These are phyloP conservation scores for Cyclotella choctawhatcheeana DNA, from an alignment of 108 stramenopile species.

Conservation along the genomic window DNA sequence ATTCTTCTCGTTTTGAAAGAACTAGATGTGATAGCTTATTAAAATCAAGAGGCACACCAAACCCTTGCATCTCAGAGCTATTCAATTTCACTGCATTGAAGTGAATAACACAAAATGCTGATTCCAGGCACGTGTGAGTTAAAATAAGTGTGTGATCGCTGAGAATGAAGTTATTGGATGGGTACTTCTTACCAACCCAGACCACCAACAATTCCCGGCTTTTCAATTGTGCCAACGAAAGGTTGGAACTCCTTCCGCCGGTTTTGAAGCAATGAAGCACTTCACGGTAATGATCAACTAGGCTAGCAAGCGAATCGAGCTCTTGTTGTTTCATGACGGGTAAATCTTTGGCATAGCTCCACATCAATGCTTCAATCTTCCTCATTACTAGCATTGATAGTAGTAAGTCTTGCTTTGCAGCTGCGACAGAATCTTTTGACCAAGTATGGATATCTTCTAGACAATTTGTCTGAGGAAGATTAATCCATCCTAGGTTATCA, in stretches of 20 bases:
- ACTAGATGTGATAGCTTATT: slow-evolving; percentile 35
- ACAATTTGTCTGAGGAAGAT: background rate
- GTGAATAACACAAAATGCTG: slow-evolving; percentile 39
- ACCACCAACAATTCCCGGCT: too few relatives aligned
- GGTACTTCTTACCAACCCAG: background rate
- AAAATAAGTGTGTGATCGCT: background rate
- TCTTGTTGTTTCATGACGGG: background rate
- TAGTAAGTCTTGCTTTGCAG: slow-evolving; percentile 5
- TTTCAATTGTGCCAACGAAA: slow-evolving; percentile 2
- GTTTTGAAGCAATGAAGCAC: slow-evolving; percentile 23
- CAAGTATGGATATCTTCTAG: slow-evolving; percentile 16
- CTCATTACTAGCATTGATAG: slow-evolving; percentile 14
- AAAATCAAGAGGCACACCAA: slow-evolving; percentile 35
- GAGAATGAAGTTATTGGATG: background rate
- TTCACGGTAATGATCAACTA: slow-evolving; percentile 30
- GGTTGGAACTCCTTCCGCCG: background rate
- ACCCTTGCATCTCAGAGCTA: slow-evolving; percentile 16
- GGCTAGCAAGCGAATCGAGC: slow-evolving; percentile 11
- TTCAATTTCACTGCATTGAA: slow-evolving; percentile 7
- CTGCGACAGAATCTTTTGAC: slow-evolving; percentile 12
- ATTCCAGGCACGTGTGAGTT: slow-evolving; percentile 6
- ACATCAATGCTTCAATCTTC: slow-evolving; percentile 19
- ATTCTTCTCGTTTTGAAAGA: slow-evolving; percentile 31
- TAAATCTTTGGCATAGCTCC: slow-evolving; percentile 15
- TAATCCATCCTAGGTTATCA: slow-evolving; percentile 27